phyloP scores from a whole-genome alignment of 1,284 basidiomycete species.

The Leccinum subrobustum region DNA sequence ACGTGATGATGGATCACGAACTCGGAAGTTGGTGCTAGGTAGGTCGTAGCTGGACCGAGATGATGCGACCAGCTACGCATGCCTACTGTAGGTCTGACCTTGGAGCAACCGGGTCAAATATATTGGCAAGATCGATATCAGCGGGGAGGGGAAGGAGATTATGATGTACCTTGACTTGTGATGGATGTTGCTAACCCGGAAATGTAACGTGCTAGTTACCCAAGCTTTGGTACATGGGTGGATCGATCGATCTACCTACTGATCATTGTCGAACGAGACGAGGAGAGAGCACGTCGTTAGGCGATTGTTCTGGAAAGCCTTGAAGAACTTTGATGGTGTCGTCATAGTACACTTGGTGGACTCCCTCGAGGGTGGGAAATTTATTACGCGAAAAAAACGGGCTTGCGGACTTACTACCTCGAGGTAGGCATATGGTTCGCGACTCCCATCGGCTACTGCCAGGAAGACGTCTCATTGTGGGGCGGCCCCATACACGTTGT shows the following conservation, averaged over 20 bases:
- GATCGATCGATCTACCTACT: too few species aligned
- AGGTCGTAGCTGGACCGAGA: background rate
- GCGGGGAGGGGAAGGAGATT: background rate
- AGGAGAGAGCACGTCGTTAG: too few species aligned
- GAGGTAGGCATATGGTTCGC: background rate
- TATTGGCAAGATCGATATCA: background rate
- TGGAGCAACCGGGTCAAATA: background rate
- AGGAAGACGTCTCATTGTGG: background rate
- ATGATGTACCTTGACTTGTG: too few species aligned
- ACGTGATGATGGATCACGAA: too few species aligned
- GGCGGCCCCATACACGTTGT: background rate
- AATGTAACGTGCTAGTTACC: too few species aligned
- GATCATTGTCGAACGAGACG: too few species aligned
- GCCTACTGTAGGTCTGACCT: background rate
- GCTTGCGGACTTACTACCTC: background rate
- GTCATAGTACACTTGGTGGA: too few species aligned
- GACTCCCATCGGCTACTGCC: background rate
- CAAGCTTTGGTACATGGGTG: too few species aligned
- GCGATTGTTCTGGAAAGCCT: too few species aligned
- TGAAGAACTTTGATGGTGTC: too few species aligned
- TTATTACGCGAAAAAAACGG: background rate
- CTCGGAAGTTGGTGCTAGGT: background rate
- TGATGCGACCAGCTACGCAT: background rate
- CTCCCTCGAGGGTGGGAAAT: background rate
- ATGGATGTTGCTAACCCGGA: too few species aligned